Percentiles rank a stretch among this genome's conserved stretches.
Evolutionary conservation across 2,329 filamentous ascomycete genomes (phyloP).

Genomic region (Macroventuria anomochaeta): DNA sequence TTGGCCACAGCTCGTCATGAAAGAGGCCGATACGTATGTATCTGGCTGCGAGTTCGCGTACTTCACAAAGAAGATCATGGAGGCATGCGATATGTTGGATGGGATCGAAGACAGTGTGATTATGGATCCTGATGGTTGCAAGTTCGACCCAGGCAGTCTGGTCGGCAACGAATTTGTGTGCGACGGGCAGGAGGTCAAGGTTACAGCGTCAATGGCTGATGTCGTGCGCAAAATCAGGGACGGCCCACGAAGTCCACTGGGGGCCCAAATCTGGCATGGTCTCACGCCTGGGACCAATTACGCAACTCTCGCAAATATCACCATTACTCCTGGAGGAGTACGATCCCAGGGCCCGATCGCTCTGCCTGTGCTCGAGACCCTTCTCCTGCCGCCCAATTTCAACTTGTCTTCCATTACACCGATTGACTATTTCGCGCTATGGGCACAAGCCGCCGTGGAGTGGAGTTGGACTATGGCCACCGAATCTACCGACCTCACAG

Average conservation of each 20-base stretch:
- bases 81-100: constrained; percentile 36
- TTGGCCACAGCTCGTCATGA: constrained; percentile 39
- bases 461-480: constrained; percentile 18
- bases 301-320: background rate
- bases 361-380: constrained; percentile 2
- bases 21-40: constrained; percentile 21
- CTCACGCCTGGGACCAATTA: background rate
- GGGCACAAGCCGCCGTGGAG: constrained; percentile 13
- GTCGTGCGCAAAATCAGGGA: constrained; percentile 1
- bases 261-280: constrained; percentile 8
- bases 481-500: constrained; percentile 25
- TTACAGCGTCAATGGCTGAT: constrained; percentile 20
- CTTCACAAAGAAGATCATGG: constrained; percentile 21
- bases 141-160: constrained; percentile 25
- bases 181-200: constrained; percentile 13
- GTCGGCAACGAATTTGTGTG: constrained; percentile 25
- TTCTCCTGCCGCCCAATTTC: constrained; percentile 5
- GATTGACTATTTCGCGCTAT: constrained; percentile 17
- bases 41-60: constrained; percentile 30
- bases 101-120: constrained; percentile 43
- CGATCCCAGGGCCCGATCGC: constrained; percentile 1
- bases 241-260: constrained; percentile 1
- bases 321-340: background rate
- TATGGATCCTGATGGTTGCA: constrained; percentile 25
- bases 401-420: constrained; percentile 17